Conservation (phyloP, 1,139 yeast genomes). For the Scheffersomyces illinoinensis region DNA sequence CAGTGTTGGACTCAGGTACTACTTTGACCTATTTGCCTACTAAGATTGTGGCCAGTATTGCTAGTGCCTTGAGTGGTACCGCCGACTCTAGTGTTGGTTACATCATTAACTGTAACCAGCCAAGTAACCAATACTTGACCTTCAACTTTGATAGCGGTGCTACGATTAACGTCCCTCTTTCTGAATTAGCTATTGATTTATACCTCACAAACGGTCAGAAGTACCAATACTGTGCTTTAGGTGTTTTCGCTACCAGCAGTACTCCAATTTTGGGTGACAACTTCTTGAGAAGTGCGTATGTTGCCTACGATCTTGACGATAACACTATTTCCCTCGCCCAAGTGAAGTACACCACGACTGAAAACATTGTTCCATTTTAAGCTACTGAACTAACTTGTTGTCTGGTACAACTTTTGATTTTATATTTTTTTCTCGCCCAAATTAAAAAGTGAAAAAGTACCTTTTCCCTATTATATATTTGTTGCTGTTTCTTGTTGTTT, state of each 20-base stretch:
- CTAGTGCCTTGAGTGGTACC: constrained; percentile 6
- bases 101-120: constrained; percentile 5
- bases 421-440: neutral
- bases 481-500: neutral
- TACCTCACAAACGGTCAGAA: neutral
- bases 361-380: constrained; percentile 2
- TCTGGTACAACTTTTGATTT: neutral
- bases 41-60: constrained; percentile 6
- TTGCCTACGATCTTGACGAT: constrained; percentile 30
- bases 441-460: no score
- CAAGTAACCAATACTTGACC: constrained; percentile 1
- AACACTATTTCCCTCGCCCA: constrained; percentile 27
- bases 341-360: constrained; percentile 13
- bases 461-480: neutral
- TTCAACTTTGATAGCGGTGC: constrained; percentile 5
- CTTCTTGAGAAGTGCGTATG: constrained; percentile 31
- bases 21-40: constrained; percentile 15
- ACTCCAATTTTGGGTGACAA: constrained; percentile 25
- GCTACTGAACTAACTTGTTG: neutral
- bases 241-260: neutral
- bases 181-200: constrained; percentile 7
- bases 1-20: constrained; percentile 21
- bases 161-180: constrained; percentile 9
- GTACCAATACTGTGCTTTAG: neutral
- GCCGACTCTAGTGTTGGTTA: neutral